Evolutionary conservation across 1,284 basidiomycete species (phyloP), one percentile per base, ranked within the genome.

Genomic region (Gastroboletus turbinatus): DNA sequence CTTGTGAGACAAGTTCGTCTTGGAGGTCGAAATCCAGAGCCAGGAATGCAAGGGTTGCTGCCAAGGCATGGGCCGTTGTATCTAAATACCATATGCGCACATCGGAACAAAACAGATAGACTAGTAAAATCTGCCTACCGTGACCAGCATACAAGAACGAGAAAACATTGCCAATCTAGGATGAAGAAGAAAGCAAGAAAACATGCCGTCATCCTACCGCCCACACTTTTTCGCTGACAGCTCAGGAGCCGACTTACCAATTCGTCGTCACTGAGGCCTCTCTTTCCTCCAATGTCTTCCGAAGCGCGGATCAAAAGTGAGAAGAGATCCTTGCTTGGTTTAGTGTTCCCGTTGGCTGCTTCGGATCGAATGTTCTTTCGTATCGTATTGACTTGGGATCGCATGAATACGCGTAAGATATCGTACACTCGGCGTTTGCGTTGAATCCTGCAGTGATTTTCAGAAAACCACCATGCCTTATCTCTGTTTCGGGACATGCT

Each of bases 141-240:
- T 83, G 82, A 16, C 82, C 82, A 38, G 82, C 81, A 58, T 82
- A 79, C 46, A 84, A 65, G 63, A 83, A 70, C 6, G 77, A 62
- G 60, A 77, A 84, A 3, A 81, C 69, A 53, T 83, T 80, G 10
- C 81, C 81, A 52, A 83, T 78, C 81, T 82, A 30, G 30, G 17
- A 16, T 21, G 10, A 25, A 9, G 23, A 25, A 10, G 5, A 16
- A 39, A 8, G 3, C 10, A 23, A 39, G 17, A 21, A 23, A n/a
- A 6, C 1, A 3, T 9, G 8, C 2, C 17, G 17, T 36, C 35
- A 36, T 36, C 30, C 11, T 32, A 32, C 30, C 4, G 30, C 30
- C 30, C 30, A 14, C 17, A 16, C 16, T 9, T 17, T 8, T 30
- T 23, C 2, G 7, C 29, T 10, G 16, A 27, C 27, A 35, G 13